A percentile compares a stretch with the other conserved stretches of the same genome.
Evolutionary conservation across 352 stramenopile species (phyloP).

Genomic region (Globisporangium splendens): DNA sequence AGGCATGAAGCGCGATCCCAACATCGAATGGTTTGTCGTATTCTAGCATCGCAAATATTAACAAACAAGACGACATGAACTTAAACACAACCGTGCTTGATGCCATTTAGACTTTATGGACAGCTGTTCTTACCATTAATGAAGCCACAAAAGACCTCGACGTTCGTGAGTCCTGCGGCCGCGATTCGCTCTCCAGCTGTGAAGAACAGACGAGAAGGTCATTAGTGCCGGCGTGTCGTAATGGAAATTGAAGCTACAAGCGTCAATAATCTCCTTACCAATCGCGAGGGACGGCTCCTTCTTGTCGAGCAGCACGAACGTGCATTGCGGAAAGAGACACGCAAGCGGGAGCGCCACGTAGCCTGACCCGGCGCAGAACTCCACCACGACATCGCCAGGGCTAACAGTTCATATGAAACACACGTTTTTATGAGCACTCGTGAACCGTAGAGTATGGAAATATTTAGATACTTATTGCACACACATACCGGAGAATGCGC

Average conservation of each 20-base stretch:
- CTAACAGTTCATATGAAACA: conserved; percentile 18
- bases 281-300: conserved; percentile 76
- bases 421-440: not conserved
- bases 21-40: conserved; percentile 67
- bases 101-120: too few species aligned
- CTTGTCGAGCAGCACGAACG: conserved; percentile 76
- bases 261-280: conserved; percentile 21
- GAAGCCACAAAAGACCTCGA: conserved; percentile 71
- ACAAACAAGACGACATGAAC: not conserved
- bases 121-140: conserved; percentile 38
- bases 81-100: too few species aligned
- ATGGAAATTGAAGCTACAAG: not conserved
- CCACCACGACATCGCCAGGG: conserved; percentile 68
- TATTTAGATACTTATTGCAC: too few species aligned
- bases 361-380: conserved; percentile 78
- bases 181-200: conserved; percentile 62
- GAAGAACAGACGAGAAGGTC: not conserved
- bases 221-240: not conserved
- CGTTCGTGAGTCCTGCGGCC: conserved; percentile 54
- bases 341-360: conserved; percentile 75
- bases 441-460: too few species aligned
- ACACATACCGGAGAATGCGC: conserved; percentile 52
- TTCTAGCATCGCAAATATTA: conserved; percentile 20
- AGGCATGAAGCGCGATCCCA: conserved; percentile 77
- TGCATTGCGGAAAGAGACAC: conserved; percentile 69